phyloP scores from a whole-genome alignment of 345 rosid species.

The Hevea brasiliensis region DNA sequence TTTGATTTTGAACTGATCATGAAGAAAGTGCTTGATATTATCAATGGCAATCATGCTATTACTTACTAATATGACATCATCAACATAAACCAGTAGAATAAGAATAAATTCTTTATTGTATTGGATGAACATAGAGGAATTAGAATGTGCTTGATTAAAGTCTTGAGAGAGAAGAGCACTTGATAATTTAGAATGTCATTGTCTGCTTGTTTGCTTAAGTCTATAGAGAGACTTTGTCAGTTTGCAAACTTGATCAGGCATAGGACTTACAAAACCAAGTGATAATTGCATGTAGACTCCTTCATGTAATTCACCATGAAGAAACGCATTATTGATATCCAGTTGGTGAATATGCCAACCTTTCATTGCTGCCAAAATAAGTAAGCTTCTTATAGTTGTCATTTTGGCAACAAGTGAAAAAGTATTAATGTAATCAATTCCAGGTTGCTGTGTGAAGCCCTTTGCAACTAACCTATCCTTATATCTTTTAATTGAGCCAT shows the following conservation, averaged over 20 bases:
- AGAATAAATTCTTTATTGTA: too few relatives aligned
- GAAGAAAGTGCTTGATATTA: too few relatives aligned
- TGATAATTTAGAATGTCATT: too few relatives aligned
- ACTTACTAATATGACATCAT: background rate
- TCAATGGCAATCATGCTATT: background rate
- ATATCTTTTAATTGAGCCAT: too few relatives aligned
- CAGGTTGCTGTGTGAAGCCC: too few relatives aligned
- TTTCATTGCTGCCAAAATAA: background rate
- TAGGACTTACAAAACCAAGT: background rate
- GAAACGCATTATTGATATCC: background rate
- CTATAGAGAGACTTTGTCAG: too few relatives aligned
- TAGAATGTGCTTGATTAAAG: too few relatives aligned
- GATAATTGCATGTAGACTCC: background rate
- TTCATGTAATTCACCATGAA: background rate
- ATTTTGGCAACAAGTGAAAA: background rate
- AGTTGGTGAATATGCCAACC: background rate
- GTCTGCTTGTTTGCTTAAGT: too few relatives aligned
- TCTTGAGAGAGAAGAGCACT: too few relatives aligned
- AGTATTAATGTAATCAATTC: too few relatives aligned
- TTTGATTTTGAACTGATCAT: background rate
- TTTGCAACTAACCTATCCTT: too few relatives aligned
- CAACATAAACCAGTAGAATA: background rate
- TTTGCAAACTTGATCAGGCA: too few relatives aligned
- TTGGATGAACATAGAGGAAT: background rate
- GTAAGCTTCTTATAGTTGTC: background rate